Conservation (phyloP, 345 rosid species). For the Salix arbutifolia region DNA sequence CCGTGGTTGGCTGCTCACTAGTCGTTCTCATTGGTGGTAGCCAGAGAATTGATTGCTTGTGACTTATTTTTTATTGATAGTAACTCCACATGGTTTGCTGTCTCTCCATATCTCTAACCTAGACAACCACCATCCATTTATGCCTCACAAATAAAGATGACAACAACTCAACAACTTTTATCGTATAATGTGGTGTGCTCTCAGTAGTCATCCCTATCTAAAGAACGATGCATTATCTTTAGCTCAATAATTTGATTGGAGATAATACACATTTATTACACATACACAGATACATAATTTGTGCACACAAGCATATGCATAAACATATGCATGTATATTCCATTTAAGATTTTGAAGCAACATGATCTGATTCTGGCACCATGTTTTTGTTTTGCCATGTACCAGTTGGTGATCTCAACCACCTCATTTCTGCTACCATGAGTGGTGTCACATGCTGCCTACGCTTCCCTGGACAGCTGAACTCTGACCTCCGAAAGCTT, state of each 20-base stretch:
- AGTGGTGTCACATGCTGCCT: constrained; percentile 28
- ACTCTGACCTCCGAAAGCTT: constrained; percentile 26
- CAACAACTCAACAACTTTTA: background rate
- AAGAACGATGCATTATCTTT: background rate
- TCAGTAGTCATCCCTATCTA: background rate
- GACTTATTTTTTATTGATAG: background rate
- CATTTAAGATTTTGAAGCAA: background rate
- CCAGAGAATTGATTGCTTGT: background rate
- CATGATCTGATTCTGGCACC: background rate
- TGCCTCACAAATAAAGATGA: background rate
- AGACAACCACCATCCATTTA: background rate
- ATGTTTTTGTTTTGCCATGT: background rate
- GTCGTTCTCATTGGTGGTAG: constrained; percentile 1
- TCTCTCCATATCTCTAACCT: background rate
- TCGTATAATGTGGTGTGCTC: background rate
- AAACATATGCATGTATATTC: background rate
- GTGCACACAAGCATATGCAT: background rate
- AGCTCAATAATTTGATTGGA: background rate
- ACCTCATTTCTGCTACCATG: constrained; percentile 28
- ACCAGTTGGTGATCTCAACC: constrained; percentile 27
- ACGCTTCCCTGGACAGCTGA: constrained; percentile 26
- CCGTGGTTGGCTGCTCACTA: background rate
- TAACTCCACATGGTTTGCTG: background rate
- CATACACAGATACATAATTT: background rate
- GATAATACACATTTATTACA: background rate